phyloP scores from a whole-genome alignment of 2,329 filamentous ascomycete species.

The Venturia nashicola region DNA sequence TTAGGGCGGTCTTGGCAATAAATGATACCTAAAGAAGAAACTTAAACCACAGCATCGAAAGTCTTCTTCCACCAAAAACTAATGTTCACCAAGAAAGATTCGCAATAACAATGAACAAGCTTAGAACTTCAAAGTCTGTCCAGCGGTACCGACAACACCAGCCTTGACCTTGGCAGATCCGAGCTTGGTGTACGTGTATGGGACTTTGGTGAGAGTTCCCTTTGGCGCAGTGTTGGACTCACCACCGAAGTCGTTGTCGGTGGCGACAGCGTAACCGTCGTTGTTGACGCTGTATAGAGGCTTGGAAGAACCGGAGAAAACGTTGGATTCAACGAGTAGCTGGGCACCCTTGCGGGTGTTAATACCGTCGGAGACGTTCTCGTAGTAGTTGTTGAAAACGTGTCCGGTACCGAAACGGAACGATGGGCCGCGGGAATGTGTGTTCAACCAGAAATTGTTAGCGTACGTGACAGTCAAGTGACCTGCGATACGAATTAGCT shows the following conservation, averaged over 20 bases:
- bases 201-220: neutral
- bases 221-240: neutral
- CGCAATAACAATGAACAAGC: neutral
- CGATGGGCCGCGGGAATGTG: constrained; percentile 51
- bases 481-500: constrained; percentile 16
- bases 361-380: constrained; percentile 25
- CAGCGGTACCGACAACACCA: neutral
- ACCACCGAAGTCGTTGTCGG: constrained; percentile 28
- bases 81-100: neutral
- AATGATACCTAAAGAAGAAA: neutral
- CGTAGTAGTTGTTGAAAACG: constrained; percentile 42
- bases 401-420: constrained; percentile 56
- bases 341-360: constrained; percentile 31
- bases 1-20: neutral
- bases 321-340: constrained; percentile 30
- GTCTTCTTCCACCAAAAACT: too few species aligned
- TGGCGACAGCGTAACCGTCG: constrained; percentile 24
- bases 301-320: constrained; percentile 22
- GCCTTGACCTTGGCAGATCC: neutral
- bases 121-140: constrained; percentile 9
- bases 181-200: neutral
- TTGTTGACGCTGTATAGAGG: constrained; percentile 22
- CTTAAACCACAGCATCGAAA: neutral
- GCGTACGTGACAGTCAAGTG: constrained; percentile 52
- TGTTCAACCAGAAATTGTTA: constrained; percentile 54